Base-by-base conservation (phyloP, 2,329 filamentous ascomycete species). In the Colletotrichum ledebouriae region DNA sequence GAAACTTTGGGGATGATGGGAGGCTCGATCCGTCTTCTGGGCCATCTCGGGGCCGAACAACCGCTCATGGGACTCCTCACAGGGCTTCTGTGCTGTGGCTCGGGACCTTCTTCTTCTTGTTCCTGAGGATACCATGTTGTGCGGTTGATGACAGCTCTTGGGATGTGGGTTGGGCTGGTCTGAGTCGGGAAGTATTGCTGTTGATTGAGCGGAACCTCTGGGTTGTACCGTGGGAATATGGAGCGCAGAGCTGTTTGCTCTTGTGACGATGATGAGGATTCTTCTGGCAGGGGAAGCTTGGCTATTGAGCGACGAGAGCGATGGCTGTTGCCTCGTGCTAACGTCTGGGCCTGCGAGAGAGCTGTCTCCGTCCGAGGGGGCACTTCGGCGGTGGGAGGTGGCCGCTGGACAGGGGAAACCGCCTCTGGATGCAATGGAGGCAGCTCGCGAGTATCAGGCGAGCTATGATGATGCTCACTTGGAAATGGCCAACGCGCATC, bases 191-290 rank as follows among this genome's bases (percentile, higher is more conserved):
- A 91, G 78, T 94, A 94, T 53, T 87, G 79, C 74, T 94, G 92
- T 65, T 89, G 87, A 63, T 88, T 84, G 3, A 93, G 84, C 5
- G 91, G 83, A 25, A 93, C 76, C 1, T 85, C 85, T 3, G 89
- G 90, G 73, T 94, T 89, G 75, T 94, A 94, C 34, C 86, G 85
- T 7, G 92, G 92, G 73, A 94, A 94, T 73, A 94, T 94, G 25
- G 92, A 94, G 37, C 87, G 86, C 73, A 92, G 84, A 0, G 85
- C 80, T 6, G 34, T 83, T 78, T 59, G 69, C 37, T 66, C 50
- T 37, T 58, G 62, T 6, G 68, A 59, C 50, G 76, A 70, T 22
- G 74, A 72, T 4, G 74, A 67, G 1, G 76, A 52, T 9, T 78
- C 76, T 25, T 81, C 80, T 29, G 74, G 75, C 4, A 85, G 73